Evolutionary conservation across 805 yeast species (phyloP).

Genomic region (Barnettozyma sp.): DNA sequence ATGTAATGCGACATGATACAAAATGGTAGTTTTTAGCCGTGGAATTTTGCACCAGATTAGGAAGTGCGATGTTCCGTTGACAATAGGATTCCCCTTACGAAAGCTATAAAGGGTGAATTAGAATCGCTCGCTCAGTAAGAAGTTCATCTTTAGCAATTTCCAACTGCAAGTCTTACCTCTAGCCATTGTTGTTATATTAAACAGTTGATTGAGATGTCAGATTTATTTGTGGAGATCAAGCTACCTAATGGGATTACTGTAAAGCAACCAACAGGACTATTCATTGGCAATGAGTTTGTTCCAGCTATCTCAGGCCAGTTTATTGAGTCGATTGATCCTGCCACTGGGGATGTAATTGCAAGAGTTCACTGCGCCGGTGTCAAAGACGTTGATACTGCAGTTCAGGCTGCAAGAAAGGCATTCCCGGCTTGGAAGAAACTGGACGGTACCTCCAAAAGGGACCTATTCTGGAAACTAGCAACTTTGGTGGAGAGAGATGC

Average conservation of each 20-base stretch:
- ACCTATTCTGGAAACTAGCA: slow-evolving; percentile 41
- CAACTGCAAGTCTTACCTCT: not conserved
- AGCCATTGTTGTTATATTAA: not conserved
- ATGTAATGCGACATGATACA: not conserved
- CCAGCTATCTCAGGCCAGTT: slow-evolving; percentile 40
- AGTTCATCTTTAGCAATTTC: not conserved
- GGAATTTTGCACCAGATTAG: not conserved
- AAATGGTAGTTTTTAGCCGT: not conserved
- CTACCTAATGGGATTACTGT: slow-evolving; percentile 64
- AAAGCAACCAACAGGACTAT: slow-evolving; percentile 69
- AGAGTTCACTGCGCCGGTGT: slow-evolving; percentile 44
- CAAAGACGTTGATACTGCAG: slow-evolving; percentile 50
- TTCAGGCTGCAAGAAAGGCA: slow-evolving; percentile 44
- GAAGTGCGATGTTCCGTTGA: slow-evolving; percentile 1
- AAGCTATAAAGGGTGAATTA: not conserved
- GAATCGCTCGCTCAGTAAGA: not conserved
- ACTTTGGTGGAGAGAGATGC: slow-evolving; percentile 41
- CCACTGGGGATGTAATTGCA: slow-evolving; percentile 45
- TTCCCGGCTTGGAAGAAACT: slow-evolving; percentile 42
- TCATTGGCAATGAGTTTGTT: slow-evolving; percentile 69
- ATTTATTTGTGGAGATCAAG: slow-evolving; percentile 29
- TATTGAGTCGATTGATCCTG: slow-evolving; percentile 39
- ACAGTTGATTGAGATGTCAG: too few relatives aligned
- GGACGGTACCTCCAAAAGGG: slow-evolving; percentile 42
- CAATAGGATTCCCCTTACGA: not conserved